Conservation (phyloP, 1,139 yeast species). For the Yamadazyma songkhlaensis region DNA sequence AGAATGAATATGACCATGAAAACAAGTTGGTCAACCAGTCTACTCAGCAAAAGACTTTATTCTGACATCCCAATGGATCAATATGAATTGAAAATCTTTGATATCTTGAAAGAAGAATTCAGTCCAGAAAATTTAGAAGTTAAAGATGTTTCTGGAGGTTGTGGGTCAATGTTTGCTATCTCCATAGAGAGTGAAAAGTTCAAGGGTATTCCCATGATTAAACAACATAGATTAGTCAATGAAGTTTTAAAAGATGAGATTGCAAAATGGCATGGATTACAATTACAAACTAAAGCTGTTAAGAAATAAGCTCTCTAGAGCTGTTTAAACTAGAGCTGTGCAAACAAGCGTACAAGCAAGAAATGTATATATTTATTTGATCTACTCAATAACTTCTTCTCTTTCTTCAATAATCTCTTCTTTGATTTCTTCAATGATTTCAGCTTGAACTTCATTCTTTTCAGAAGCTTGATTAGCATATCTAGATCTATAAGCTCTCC, state of each 20-base stretch:
- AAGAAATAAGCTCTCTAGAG: no score
- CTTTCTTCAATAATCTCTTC: conserved; percentile 72
- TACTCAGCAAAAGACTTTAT: conserved; percentile 9
- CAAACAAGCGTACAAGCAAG: no score
- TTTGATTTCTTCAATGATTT: conserved; percentile 64
- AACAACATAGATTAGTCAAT: conserved; percentile 91
- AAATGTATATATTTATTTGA: conserved; percentile 5
- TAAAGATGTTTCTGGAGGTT: conserved; percentile 85
- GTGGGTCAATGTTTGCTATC: conserved; percentile 98
- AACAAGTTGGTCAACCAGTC: no score
- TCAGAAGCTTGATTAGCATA: conserved; percentile 49
- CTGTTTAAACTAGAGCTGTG: no score
- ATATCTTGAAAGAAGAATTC: conserved; percentile 52
- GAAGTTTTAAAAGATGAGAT: conserved; percentile 81
- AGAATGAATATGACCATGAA: no score
- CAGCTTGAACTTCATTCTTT: conserved; percentile 56
- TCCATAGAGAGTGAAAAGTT: conserved; percentile 70
- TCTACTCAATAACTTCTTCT: conserved; percentile 70
- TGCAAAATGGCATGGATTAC: conserved; percentile 92
- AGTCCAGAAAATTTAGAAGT: conserved; percentile 63
- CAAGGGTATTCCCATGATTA: conserved; percentile 77
- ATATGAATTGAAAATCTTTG: conserved; percentile 65
- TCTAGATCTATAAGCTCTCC: conserved; percentile 75
- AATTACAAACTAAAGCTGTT: conserved; percentile 71
- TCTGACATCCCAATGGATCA: conserved; percentile 40